These are phyloP conservation scores for Magnusiomyces tetraspermus DNA, from an alignment of 1,139 yeast genomes.

Conservation along the genomic window DNA sequence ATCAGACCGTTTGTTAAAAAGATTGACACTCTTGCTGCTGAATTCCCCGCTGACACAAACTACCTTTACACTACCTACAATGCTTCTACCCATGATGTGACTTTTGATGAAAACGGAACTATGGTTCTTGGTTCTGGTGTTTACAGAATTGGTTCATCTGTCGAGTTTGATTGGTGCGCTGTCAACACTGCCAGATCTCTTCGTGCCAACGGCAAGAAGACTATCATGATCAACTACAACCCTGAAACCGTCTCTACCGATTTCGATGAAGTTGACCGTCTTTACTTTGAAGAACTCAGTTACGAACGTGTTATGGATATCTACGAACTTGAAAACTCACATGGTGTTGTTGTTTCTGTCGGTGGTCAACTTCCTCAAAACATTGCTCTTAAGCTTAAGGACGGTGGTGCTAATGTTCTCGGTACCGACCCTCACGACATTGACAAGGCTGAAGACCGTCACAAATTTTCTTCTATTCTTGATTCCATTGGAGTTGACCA, in stretches of 20 bases:
- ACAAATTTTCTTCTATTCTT: conserved; percentile 95
- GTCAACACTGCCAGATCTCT: conserved; percentile 91
- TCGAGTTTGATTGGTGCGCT: conserved; percentile 95
- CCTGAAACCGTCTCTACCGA: conserved; percentile 98
- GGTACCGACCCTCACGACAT: conserved; percentile 99
- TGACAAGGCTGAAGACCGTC: conserved; percentile 96
- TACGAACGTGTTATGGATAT: conserved; percentile 93
- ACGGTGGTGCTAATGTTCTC: conserved; percentile 88
- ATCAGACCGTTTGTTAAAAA: conserved; percentile 91
- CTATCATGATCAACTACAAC: conserved; percentile 95
- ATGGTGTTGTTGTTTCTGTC: conserved; percentile 94
- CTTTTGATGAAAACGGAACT: conserved; percentile 76
- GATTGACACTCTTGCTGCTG: conserved; percentile 98
- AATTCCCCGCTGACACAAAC: conserved; percentile 95
- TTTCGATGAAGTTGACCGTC: conserved; percentile 95
- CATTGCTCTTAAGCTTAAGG: conserved; percentile 86
- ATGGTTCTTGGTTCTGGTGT: conserved; percentile 93
- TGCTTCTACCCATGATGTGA: conserved; percentile 80
- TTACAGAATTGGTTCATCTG: conserved; percentile 89
- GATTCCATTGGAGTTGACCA: conserved; percentile 96
- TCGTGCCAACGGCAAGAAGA: conserved; percentile 77
- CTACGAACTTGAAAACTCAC: conserved; percentile 82
- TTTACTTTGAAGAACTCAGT: conserved; percentile 92
- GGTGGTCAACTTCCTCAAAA: conserved; percentile 99
- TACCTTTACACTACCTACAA: conserved; percentile 92